Base-by-base conservation (phyloP, 208 protist genomes). In the Angomonas deanei region DNA sequence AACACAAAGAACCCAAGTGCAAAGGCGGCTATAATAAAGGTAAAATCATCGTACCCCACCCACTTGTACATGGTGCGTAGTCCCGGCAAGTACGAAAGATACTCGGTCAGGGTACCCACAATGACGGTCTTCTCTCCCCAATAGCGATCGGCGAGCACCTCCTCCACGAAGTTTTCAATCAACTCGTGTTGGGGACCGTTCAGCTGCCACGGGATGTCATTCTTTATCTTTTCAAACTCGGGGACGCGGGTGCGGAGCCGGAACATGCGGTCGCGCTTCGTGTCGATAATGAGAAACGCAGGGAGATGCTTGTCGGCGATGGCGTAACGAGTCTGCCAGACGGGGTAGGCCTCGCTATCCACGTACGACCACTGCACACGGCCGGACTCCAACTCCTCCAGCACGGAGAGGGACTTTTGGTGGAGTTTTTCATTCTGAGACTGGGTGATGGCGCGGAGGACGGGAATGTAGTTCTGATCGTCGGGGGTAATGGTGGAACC, bases 201-300 rank as follows among this genome's bases (percentile, higher is more conserved):
- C 11, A 85, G 28, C 19, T 36, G 36, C 89, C 89, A 96, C 26
- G 89, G 89, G 0, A 70, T 63, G 19, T 76, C 19, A 24, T 38
- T 33, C 68, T 92, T 92, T 31, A 92, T 84, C 13, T 23, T 67
- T 69, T 91, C 81, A 50, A 92, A 89, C 17, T 53, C 64, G 17
- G 78, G 84, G 4, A 77, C 64, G 46, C 72, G 79, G 2, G 60
- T 87, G 64, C 76, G 62, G 55, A 84, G 68, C 28, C 82, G 78
- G 70, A 78, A 95, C 36, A 90, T 65, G 31, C 84, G 80, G 38
- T 92, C 71, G 11, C 82, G 82, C 48, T 74, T 61, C 21, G 82
- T 75, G 69, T 95, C 89, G 26, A 93, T 75, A 31, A 93, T 73
- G 34, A 96, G 1, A 31, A 96, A 64, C n/a, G 85, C 78, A 3